Percentiles rank a stretch among this genome's conserved stretches.
Evolutionary conservation across 78 protist species (phyloP).

Genomic region (Tieghemostelium lacteum): DNA sequence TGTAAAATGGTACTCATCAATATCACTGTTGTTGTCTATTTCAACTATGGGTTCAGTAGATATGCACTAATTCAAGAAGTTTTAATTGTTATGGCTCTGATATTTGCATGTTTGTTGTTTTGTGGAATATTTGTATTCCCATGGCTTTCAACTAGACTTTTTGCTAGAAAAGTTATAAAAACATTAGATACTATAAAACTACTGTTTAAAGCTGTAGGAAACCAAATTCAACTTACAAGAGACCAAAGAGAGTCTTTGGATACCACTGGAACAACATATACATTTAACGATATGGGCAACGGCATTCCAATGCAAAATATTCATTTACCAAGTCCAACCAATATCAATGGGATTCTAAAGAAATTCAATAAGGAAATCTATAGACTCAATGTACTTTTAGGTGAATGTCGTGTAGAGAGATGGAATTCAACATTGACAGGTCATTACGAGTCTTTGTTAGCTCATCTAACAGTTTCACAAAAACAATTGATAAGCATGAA

Average conservation of each 20-base stretch:
- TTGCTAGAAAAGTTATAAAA: constrained; percentile 8
- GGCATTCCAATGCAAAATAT: not conserved
- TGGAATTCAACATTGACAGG: not conserved
- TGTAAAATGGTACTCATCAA: not conserved
- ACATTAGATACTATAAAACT: not conserved
- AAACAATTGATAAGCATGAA: constrained; percentile 9
- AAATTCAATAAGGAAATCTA: not conserved
- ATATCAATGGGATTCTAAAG: not conserved
- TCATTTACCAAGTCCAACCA: not conserved
- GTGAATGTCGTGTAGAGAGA: not conserved
- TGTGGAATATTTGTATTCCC: not conserved
- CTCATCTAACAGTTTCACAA: not conserved
- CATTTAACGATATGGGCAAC: too few species aligned
- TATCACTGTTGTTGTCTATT: not conserved
- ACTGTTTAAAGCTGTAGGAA: constrained; percentile 13
- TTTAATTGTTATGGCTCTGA: not conserved
- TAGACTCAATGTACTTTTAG: not conserved
- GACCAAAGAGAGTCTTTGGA: not conserved
- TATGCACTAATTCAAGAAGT: not conserved
- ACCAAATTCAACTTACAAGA: constrained; percentile 8
- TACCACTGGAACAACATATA: not conserved
- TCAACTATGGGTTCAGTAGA: not conserved
- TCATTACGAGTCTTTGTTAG: not conserved
- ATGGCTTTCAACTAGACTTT: not conserved
- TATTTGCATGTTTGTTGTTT: not conserved